Evolutionary conservation across 208 protist genomes (phyloP).

Genomic region (Leishmania arabica): DNA sequence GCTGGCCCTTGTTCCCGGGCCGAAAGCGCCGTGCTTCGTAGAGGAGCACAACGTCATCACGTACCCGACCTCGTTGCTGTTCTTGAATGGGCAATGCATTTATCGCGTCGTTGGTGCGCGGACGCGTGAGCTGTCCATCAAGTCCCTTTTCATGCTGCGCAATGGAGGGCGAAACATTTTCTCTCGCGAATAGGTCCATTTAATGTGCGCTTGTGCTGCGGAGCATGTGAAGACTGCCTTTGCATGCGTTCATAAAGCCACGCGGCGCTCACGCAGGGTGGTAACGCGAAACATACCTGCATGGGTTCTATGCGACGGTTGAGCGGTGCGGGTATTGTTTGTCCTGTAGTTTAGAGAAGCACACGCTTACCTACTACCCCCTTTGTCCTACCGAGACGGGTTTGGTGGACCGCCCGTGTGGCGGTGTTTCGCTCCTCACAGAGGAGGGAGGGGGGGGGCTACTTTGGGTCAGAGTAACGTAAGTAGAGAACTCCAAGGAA

Average conservation of each 20-base stretch:
- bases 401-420: not conserved
- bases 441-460: not conserved
- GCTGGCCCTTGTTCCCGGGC: slow-evolving; percentile 74
- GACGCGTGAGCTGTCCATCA: slow-evolving; percentile 77
- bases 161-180: slow-evolving; percentile 77
- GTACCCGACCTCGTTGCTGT: slow-evolving; percentile 76
- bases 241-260: not conserved
- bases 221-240: not conserved
- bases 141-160: slow-evolving; percentile 82
- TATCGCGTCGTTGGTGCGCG: slow-evolving; percentile 69
- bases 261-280: not conserved
- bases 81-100: slow-evolving; percentile 71
- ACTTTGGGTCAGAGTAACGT: not conserved
- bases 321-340: not conserved
- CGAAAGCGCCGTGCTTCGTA: slow-evolving; percentile 57
- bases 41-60: slow-evolving; percentile 77
- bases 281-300: not conserved
- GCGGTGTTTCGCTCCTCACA: not conserved
- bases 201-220: not conserved
- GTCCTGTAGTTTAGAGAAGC: not conserved
- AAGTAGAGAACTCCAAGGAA: not conserved
- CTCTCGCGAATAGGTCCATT: slow-evolving; percentile 41
- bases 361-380: not conserved
- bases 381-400: not conserved
- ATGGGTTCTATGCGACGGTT: not conserved